Evolutionary conservation across 2,329 filamentous ascomycete genomes (phyloP).

Genomic region (Hypoxylon sp.): DNA sequence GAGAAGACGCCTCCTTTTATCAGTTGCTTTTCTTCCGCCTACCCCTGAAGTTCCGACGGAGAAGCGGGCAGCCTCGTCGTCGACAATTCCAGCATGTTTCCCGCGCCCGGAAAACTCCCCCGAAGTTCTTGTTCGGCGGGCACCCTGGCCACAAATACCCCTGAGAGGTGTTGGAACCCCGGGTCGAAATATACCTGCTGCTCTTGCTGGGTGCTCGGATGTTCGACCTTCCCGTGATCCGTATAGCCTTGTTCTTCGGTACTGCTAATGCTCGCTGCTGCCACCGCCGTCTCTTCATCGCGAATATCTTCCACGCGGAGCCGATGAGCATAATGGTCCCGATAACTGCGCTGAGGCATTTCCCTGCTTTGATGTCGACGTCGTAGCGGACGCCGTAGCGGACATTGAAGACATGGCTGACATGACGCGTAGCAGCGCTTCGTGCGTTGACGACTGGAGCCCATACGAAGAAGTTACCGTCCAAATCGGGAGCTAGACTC

Average conservation of each 20-base stretch:
- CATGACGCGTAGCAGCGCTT: background rate
- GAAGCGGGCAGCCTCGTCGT: background rate
- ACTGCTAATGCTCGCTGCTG: background rate
- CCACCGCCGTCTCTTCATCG: background rate
- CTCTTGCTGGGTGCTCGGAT: background rate
- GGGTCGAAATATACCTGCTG: background rate
- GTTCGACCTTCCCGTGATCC: background rate
- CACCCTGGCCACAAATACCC: background rate
- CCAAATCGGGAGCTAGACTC: too few species aligned
- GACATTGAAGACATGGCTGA: background rate
- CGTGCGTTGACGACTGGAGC: background rate
- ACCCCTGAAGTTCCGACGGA: background rate
- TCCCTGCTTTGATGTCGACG: background rate
- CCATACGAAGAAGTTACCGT: background rate
- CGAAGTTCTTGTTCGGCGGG: background rate
- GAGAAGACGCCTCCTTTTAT: background rate
- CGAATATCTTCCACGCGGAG: background rate
- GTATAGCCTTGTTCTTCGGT: background rate
- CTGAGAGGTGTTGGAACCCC: background rate
- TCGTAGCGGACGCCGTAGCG: background rate
- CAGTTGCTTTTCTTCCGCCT: background rate
- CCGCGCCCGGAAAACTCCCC: background rate
- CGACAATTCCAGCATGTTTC: background rate
- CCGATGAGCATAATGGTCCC: background rate
- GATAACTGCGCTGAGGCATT: background rate